Evolutionary conservation across 306 rosid species (phyloP).

Genomic region (Vachellia collinsii): DNA sequence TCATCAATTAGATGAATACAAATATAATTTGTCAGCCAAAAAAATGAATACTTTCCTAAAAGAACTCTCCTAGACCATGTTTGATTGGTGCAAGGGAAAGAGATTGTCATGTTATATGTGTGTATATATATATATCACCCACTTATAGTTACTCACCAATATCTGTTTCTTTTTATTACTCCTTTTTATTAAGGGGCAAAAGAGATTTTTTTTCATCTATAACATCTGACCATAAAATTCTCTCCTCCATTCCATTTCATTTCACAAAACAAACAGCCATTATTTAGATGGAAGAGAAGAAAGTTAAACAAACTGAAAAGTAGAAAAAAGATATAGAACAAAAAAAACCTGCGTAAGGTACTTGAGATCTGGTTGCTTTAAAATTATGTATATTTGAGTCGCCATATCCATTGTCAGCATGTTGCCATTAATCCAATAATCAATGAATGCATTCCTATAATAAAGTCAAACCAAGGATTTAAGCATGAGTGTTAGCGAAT

Average conservation of each 20-base stretch:
- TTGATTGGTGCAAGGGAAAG: not conserved
- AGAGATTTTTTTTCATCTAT: not conserved
- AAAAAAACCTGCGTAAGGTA: slow-evolving; percentile 81
- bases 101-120: not conserved
- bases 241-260: not conserved
- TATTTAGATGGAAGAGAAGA: slow-evolving; percentile 20
- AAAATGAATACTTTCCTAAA: slow-evolving; percentile 13
- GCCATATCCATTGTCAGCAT: slow-evolving; percentile 85
- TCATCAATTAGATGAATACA: slow-evolving; percentile 30
- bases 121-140: not conserved
- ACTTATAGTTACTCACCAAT: not conserved
- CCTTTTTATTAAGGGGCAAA: not conserved
- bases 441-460: slow-evolving; percentile 75
- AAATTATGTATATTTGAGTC: slow-evolving; percentile 78
- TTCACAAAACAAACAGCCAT: not conserved
- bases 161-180: not conserved
- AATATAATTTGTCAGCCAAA: slow-evolving; percentile 31
- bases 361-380: slow-evolving; percentile 85
- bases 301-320: slow-evolving; percentile 31
- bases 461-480: slow-evolving; percentile 32
- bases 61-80: not conserved
- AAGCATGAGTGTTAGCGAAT: slow-evolving; percentile 14
- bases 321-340: slow-evolving; percentile 26
- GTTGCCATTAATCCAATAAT: slow-evolving; percentile 90
- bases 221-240: not conserved